A percentile compares a stretch with the other conserved stretches of the same genome.
phyloP scores from a whole-genome alignment of 345 rosid species.

The Capsella bursapastoris region DNA sequence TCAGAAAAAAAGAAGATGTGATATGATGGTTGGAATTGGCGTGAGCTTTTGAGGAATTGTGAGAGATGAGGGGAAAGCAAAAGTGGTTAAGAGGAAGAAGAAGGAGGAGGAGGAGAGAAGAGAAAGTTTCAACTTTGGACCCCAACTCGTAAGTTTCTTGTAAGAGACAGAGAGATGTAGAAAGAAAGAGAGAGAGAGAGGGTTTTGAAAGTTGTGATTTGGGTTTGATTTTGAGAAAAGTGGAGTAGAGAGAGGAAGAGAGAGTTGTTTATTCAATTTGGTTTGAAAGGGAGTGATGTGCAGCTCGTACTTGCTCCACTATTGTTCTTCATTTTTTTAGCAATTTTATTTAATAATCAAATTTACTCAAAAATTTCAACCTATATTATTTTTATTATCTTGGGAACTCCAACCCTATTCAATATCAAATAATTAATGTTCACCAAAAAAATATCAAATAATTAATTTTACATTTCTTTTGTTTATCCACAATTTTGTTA shows the following conservation, averaged over 20 bases:
- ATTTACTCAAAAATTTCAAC: slow-evolving; percentile 2
- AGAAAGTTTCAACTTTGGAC: slow-evolving; percentile 28
- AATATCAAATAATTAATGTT: neutral
- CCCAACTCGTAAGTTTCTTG: slow-evolving; percentile 33
- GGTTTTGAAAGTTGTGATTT: slow-evolving; percentile 33
- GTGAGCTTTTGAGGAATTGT: slow-evolving; percentile 26
- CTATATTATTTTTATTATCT: neutral
- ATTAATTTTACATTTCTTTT: neutral
- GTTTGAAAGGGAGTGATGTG: slow-evolving; percentile 33
- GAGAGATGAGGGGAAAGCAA: slow-evolving; percentile 19
- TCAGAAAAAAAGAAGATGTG: slow-evolving; percentile 26
- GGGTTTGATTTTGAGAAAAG: slow-evolving; percentile 36
- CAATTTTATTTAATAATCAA: slow-evolving; percentile 3
- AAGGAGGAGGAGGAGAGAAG: slow-evolving; percentile 13
- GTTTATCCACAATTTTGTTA: neutral
- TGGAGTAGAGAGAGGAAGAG: slow-evolving; percentile 25
- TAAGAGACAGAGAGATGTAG: slow-evolving; percentile 29
- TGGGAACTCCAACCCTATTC: neutral
- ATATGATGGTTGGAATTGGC: slow-evolving; percentile 19
- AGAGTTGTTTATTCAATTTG: neutral
- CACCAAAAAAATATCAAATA: too few relatives aligned
- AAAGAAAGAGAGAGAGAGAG: slow-evolving; percentile 9
- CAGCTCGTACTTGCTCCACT: slow-evolving; percentile 46
- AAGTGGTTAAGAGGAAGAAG: slow-evolving; percentile 25
- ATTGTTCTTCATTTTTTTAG: slow-evolving; percentile 26